These are phyloP conservation scores for Penicillium steckii DNA, from an alignment of 495 filamentous ascomycete genomes.

Conservation along the genomic window DNA sequence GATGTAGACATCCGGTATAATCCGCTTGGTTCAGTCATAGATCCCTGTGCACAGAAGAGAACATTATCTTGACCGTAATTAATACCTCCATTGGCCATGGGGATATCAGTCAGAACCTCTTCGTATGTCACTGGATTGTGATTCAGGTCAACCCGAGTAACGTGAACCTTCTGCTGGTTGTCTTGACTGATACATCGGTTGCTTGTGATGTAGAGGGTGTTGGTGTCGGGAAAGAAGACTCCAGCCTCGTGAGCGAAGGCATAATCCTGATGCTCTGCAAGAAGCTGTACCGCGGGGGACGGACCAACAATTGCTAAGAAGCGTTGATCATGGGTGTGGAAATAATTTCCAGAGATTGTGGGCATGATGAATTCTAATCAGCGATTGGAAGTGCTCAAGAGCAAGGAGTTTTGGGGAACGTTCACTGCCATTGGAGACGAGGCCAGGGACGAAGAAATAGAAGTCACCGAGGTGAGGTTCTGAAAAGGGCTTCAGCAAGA, in stretches of 20 bases:
- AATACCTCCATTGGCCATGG: slow-evolving; percentile 56
- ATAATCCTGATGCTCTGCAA: slow-evolving; percentile 32
- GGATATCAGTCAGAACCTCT: slow-evolving; percentile 35
- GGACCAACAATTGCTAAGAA: slow-evolving; percentile 32
- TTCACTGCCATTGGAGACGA: neutral
- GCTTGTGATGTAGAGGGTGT: slow-evolving; percentile 59
- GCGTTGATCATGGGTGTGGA: slow-evolving; percentile 24
- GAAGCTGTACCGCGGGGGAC: slow-evolving; percentile 28
- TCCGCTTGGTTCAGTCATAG: slow-evolving; percentile 42
- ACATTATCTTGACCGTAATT: slow-evolving; percentile 39
- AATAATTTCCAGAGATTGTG: neutral
- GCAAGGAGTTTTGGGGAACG: neutral
- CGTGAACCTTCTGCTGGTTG: slow-evolving; percentile 26
- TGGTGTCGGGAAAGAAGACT: slow-evolving; percentile 45
- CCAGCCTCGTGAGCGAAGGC: slow-evolving; percentile 62
- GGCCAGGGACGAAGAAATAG: no score
- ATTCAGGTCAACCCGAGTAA: slow-evolving; percentile 32
- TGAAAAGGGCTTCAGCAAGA: no score
- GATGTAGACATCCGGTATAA: slow-evolving; percentile 45
- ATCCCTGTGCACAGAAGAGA: slow-evolving; percentile 55
- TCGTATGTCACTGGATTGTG: slow-evolving; percentile 19
- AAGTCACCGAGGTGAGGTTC: no score
- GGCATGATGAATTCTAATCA: neutral
- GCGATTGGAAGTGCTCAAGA: neutral
- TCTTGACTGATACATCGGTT: slow-evolving; percentile 29